These are phyloP conservation scores for Monilinia laxa DNA, from an alignment of 2,329 filamentous ascomycete genomes.

Conservation along the genomic window DNA sequence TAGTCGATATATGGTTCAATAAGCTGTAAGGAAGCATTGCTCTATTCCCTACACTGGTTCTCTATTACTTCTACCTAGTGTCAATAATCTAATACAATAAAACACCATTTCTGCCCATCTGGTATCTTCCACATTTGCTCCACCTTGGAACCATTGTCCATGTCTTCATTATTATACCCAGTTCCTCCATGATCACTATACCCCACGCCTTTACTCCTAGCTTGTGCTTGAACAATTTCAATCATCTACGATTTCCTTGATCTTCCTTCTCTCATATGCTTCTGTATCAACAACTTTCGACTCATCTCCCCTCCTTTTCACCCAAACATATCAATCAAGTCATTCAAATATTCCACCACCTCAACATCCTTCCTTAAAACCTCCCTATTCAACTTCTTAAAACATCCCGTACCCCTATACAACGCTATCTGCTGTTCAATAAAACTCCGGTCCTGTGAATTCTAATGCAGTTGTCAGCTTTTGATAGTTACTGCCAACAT, in stretches of 20 bases:
- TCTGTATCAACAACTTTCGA: neutral
- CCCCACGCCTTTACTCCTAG: neutral
- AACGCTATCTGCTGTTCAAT: conserved; percentile 40
- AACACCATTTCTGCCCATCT: neutral
- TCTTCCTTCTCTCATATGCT: no score
- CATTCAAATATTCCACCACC: conserved; percentile 42
- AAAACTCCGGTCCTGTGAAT: conserved; percentile 38
- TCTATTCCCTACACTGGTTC: neutral
- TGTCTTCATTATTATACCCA: neutral
- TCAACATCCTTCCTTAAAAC: conserved; percentile 40
- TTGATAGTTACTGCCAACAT: neutral
- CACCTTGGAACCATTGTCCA: neutral
- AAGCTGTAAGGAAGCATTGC: neutral
- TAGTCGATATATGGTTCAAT: no score
- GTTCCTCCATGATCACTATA: neutral
- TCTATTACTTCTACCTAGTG: neutral
- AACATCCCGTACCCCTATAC: conserved; percentile 36
- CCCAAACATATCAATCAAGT: conserved; percentile 36
- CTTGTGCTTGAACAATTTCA: neutral
- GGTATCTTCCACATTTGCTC: neutral
- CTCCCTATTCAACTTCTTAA: conserved; percentile 37
- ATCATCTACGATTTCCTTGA: neutral
- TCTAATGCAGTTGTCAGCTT: conserved; percentile 29
- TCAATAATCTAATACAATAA: neutral
- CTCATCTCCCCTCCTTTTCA: neutral